A percentile compares a stretch with the other conserved stretches of the same genome.
Conservation (phyloP, 2,329 filamentous ascomycete genomes). For the Xylaria digitata region DNA sequence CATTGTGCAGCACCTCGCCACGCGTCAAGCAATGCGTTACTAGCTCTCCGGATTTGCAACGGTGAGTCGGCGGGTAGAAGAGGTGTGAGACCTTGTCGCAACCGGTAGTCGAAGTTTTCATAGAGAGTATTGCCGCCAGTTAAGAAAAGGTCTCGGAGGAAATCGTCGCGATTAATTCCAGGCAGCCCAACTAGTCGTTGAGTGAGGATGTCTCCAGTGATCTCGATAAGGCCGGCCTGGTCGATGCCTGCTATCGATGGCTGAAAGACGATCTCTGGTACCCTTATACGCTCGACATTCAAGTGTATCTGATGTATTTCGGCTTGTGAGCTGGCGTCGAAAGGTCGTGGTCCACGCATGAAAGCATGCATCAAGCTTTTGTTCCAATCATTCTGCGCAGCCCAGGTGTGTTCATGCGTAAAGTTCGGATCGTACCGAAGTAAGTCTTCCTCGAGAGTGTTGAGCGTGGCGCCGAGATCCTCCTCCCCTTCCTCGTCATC, state of each 20-base stretch:
- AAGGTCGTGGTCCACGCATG: conserved; percentile 85
- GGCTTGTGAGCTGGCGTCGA: conserved; percentile 80
- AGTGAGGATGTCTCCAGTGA: conserved; percentile 87
- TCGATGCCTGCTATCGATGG: conserved; percentile 91
- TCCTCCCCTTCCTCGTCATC: conserved; percentile 90
- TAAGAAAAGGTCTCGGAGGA: conserved; percentile 88
- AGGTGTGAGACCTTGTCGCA: conserved; percentile 77
- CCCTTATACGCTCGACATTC: conserved; percentile 94
- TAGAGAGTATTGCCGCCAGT: conserved; percentile 95
- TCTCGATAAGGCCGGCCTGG: conserved; percentile 93
- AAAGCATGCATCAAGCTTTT: conserved; percentile 93
- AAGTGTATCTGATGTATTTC: conserved; percentile 90
- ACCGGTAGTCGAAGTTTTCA: conserved; percentile 83
- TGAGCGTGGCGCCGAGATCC: conserved; percentile 79
- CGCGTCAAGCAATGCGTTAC: conserved; percentile 83
- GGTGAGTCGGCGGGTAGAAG: conserved; percentile 76
- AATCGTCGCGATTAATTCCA: conserved; percentile 68
- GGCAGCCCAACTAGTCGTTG: conserved; percentile 75
- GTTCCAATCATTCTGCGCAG: conserved; percentile 94
- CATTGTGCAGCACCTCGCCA: conserved; percentile 94
- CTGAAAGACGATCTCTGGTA: conserved; percentile 93
- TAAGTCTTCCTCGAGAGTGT: conserved; percentile 83
- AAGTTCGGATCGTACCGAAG: conserved; percentile 89
- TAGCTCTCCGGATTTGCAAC: conserved; percentile 77
- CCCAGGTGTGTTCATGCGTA: conserved; percentile 90